Percentiles rank a stretch among this genome's conserved stretches.
phyloP scores from a whole-genome alignment of 179 eudicot species.

The Patellifolia procumbens region DNA sequence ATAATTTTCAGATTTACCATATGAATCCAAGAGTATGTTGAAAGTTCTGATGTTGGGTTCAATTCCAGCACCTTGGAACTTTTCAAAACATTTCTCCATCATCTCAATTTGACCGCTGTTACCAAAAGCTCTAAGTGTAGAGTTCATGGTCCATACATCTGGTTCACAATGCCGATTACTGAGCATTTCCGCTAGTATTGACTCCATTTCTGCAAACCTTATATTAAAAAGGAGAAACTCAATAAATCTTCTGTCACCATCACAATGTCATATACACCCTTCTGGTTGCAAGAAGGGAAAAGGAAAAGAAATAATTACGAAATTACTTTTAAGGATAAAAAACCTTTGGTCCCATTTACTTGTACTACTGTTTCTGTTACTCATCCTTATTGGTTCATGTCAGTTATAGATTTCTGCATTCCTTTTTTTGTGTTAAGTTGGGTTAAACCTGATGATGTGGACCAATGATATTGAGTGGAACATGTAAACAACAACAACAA shows the following conservation, averaged over 20 bases:
- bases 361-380: no score
- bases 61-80: constrained; percentile 78
- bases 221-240: constrained; percentile 34
- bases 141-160: constrained; percentile 93
- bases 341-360: no score
- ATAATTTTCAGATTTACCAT: constrained; percentile 68
- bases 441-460: no score
- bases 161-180: constrained; percentile 57
- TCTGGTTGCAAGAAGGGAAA: constrained; percentile 27
- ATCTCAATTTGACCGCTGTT: constrained; percentile 79
- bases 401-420: no score
- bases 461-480: no score
- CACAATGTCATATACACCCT: constrained; percentile 17
- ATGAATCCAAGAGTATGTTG: constrained; percentile 77
- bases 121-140: constrained; percentile 89
- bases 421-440: no score
- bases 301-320: constrained; percentile 14
- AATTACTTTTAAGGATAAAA: no score
- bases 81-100: constrained; percentile 91
- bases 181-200: constrained; percentile 75
- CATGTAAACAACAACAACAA: no score
- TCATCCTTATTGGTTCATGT: no score
- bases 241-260: constrained; percentile 31
- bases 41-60: constrained; percentile 80
- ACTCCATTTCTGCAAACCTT: constrained; percentile 77